Conservation (phyloP, 495 filamentous ascomycete species). For the Pyrenula massariospora region DNA sequence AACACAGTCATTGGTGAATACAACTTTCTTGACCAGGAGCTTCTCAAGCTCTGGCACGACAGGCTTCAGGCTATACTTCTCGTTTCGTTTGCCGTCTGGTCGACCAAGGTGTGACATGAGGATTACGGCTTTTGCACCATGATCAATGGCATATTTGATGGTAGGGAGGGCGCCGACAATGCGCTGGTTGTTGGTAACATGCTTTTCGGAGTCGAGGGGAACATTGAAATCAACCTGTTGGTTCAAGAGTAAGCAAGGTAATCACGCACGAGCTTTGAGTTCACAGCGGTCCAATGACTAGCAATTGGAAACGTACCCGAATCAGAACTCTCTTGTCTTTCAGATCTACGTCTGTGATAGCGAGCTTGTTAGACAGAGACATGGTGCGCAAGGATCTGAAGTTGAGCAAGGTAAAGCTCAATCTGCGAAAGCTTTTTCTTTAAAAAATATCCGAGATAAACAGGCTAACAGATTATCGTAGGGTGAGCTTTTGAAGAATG, state of each 20-base stretch:
- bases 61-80: conserved; percentile 90
- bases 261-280: conserved; percentile 1
- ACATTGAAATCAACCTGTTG: conserved; percentile 98
- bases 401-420: background rate
- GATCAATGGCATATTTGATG: conserved; percentile 92
- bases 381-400: too few species aligned
- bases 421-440: too few species aligned
- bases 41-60: conserved; percentile 88
- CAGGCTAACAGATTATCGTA: background rate
- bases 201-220: conserved; percentile 78
- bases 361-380: conserved; percentile 98
- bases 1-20: conserved; percentile 85
- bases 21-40: conserved; percentile 67
- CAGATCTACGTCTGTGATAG: conserved; percentile 89
- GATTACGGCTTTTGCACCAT: conserved; percentile 89
- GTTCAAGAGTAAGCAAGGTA: background rate
- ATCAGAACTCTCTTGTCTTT: conserved; percentile 97
- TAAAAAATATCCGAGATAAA: too few species aligned
- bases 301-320: conserved; percentile 50
- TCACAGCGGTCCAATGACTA: conserved; percentile 4
- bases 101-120: conserved; percentile 99
- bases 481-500: background rate
- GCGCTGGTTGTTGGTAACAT: conserved; percentile 96
- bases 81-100: conserved; percentile 76
- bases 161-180: conserved; percentile 95